Evolutionary conservation across 2,329 filamentous ascomycete genomes (phyloP).

Genomic region (Coleophoma cylindrospora): DNA sequence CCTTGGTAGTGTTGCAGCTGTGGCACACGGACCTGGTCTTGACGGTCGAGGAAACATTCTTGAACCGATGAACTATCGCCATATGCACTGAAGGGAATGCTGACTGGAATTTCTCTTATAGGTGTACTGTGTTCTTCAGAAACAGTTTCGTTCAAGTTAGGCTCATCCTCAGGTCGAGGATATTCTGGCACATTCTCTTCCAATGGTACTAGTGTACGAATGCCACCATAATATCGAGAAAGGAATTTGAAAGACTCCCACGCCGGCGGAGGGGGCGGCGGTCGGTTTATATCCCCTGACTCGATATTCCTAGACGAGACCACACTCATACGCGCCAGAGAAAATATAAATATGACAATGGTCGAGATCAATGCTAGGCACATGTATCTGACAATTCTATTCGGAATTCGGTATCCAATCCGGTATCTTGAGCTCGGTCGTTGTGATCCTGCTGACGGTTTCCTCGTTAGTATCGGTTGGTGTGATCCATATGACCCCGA

Average conservation of each 20-base stretch:
- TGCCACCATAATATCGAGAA: slow-evolving; percentile 83
- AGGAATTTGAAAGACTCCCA: slow-evolving; percentile 89
- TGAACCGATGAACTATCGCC: slow-evolving; percentile 51
- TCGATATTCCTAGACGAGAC: slow-evolving; percentile 59
- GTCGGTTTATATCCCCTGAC: slow-evolving; percentile 51
- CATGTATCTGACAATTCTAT: slow-evolving; percentile 72
- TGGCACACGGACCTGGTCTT: slow-evolving; percentile 62
- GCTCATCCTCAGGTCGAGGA: slow-evolving; percentile 59
- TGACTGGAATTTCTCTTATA: slow-evolving; percentile 35
- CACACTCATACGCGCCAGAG: slow-evolving; percentile 69
- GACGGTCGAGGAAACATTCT: slow-evolving; percentile 74
- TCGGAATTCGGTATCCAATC: slow-evolving; percentile 44
- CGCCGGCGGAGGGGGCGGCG: slow-evolving; percentile 55
- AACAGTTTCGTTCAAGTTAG: slow-evolving; percentile 34
- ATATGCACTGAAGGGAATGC: slow-evolving; percentile 58
- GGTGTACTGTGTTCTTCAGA: slow-evolving; percentile 24
- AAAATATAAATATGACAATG: slow-evolving; percentile 72
- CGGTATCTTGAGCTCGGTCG: slow-evolving; percentile 6
- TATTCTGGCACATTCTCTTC: slow-evolving; percentile 75
- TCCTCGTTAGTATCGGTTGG: slow-evolving; percentile 24
- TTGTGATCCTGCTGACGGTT: slow-evolving; percentile 10
- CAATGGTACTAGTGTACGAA: slow-evolving; percentile 64
- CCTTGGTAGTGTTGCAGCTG: slow-evolving; percentile 70
- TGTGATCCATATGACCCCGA: slow-evolving; percentile 22
- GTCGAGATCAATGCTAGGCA: slow-evolving; percentile 65